Evolutionary conservation across 1,284 basidiomycete genomes (phyloP).

Genomic region (Tilletia caries): DNA sequence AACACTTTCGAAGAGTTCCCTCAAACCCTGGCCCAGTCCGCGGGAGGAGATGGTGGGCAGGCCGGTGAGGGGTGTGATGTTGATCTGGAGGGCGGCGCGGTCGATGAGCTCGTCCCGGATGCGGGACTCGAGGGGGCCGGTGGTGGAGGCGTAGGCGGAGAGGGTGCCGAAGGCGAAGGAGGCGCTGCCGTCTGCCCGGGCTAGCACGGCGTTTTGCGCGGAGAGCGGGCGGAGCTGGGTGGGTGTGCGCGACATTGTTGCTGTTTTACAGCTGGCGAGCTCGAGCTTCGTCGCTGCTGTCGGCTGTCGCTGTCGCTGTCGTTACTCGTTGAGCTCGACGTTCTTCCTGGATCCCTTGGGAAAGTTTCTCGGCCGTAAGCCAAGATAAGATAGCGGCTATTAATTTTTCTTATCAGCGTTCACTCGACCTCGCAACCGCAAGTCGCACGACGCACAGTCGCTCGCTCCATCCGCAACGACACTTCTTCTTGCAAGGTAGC

Average conservation of each 20-base stretch:
- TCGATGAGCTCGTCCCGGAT: conserved; percentile 60
- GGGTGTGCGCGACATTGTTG: background rate
- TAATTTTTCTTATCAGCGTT: no score
- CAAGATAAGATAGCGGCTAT: no score
- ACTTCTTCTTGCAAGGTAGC: no score
- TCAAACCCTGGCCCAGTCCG: conserved; percentile 19
- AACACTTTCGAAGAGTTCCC: conserved; percentile 41
- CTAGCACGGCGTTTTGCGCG: conserved; percentile 22
- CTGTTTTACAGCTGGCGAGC: background rate
- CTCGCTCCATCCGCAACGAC: no score
- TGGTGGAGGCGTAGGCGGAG: conserved; percentile 56
- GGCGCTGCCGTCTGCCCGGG: conserved; percentile 38
- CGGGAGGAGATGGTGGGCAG: conserved; percentile 49
- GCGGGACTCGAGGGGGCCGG: conserved; percentile 60
- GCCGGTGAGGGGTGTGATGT: conserved; percentile 58
- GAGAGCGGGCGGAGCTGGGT: conserved; percentile 27
- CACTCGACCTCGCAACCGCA: no score
- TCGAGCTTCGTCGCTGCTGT: background rate
- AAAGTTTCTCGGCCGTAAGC: no score
- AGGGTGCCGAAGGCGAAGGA: conserved; percentile 43
- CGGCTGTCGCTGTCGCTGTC: background rate
- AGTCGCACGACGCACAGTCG: no score
- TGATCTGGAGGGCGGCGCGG: conserved; percentile 59
- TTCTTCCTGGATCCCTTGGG: no score
- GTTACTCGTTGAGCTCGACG: background rate